Base-by-base conservation (phyloP, 495 filamentous ascomycete genomes). In the Penicillium tannophilum region DNA sequence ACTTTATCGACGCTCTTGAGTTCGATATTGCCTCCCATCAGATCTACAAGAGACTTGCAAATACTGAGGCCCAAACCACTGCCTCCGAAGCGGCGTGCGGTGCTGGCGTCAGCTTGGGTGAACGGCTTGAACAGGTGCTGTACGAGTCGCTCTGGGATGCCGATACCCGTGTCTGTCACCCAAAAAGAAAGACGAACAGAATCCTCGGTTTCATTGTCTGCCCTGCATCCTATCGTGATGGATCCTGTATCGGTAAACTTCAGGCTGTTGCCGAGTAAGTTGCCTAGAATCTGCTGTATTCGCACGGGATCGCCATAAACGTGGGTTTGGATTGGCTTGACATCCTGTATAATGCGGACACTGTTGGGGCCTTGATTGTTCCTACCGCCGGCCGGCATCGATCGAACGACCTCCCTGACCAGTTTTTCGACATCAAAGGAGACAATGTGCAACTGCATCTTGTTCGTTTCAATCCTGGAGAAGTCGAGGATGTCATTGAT, bases 401-500 rank as follows among this genome's bases (percentile, higher is more conserved):
- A 91, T 39, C 91, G 84, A 19, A 93, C 88, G 7, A 94, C 90
- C 67, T 93, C 91, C 16, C 82, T 82, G 55, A 93, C 88, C 64
- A 91, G 93, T 70, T 91, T 90, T 59, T 85, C 86, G 0, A 92
- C 82, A 55, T 88, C 90, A 62, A 94, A 81, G 3, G 90, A 88
- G 55, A 92, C 90, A 30, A 87, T 86, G 61, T 88, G 91, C 9
- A 93, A 84, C 70, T 90, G 89, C 89, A 96, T 91, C 76, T 93
- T 96, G 66, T 91, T 91, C 11, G 91, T 91, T 69, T 94, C 91
- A 66, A 96, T 85, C 67, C 92, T 90, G 41, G 90, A 92, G 66
- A 92, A 94, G 72, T 96, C 91, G 4, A 96, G 78, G 30, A 96
- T 91, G 63, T 96, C 91, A 68, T 96, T 94, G 77, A 96, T 96